These are phyloP conservation scores for Beauveria rudraprayagi DNA, from an alignment of 2,329 filamentous ascomycete species.

Conservation along the genomic window DNA sequence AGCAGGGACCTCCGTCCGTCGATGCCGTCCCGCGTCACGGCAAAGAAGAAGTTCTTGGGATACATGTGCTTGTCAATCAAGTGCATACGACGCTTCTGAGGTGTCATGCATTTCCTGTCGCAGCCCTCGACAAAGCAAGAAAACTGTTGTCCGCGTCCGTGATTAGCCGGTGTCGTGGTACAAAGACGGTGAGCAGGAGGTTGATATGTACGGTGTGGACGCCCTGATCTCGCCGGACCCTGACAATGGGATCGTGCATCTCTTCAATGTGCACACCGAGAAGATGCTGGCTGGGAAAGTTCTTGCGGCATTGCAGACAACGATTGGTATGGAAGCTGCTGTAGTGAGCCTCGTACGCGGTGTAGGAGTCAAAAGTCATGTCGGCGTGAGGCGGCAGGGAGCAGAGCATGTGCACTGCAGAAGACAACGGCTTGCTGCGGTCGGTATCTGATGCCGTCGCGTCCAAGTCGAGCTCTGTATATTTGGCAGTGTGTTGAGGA, in stretches of 20 bases:
- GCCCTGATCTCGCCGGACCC: slow-evolving; percentile 64
- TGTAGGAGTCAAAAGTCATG: slow-evolving; percentile 64
- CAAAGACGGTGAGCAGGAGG: neutral
- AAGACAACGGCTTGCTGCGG: slow-evolving; percentile 18
- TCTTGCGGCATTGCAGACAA: slow-evolving; percentile 75
- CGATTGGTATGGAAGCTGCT: slow-evolving; percentile 71
- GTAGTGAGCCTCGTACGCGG: slow-evolving; percentile 85
- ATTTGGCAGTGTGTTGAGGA: slow-evolving; percentile 39
- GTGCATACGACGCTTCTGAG: slow-evolving; percentile 78
- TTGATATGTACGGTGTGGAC: slow-evolving; percentile 67
- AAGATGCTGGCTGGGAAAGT: slow-evolving; percentile 78
- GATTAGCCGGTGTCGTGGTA: neutral
- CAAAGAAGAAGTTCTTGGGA: slow-evolving; percentile 81
- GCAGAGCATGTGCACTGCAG: slow-evolving; percentile 59
- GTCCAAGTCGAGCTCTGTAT: slow-evolving; percentile 48
- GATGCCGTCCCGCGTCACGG: slow-evolving; percentile 80
- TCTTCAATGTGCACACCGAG: slow-evolving; percentile 82
- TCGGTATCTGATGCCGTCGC: slow-evolving; percentile 26
- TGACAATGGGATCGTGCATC: slow-evolving; percentile 75
- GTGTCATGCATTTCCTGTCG: slow-evolving; percentile 73
- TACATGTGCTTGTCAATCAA: slow-evolving; percentile 93
- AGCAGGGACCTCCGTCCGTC: slow-evolving; percentile 77
- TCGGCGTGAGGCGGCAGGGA: slow-evolving; percentile 71
- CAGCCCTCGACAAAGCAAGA: slow-evolving; percentile 86
- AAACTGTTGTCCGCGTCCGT: slow-evolving; percentile 44